phyloP scores from a whole-genome alignment of 192 early-diverging fungal genomes.

The Backusella tuberculispora region DNA sequence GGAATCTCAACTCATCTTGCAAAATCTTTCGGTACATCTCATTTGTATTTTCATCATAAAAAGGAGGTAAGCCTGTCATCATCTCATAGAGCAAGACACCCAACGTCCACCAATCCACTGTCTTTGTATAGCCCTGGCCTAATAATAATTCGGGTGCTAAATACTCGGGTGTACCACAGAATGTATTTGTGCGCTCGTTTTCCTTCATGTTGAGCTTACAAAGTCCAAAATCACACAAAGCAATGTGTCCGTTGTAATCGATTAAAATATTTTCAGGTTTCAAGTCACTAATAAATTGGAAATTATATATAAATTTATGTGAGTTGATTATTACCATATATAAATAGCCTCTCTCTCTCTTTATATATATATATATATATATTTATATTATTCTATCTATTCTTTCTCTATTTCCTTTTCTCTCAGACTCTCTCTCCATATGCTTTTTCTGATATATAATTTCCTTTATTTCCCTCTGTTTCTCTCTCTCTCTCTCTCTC shows the following conservation, averaged over 20 bases:
- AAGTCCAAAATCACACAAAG: slow-evolving; percentile 92
- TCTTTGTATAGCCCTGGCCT: slow-evolving; percentile 86
- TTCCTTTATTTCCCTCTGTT: background rate
- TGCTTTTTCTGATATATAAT: background rate
- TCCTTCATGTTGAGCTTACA: slow-evolving; percentile 95
- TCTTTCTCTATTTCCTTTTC: slow-evolving; percentile 29
- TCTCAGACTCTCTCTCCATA: slow-evolving; percentile 33
- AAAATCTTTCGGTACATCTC: slow-evolving; percentile 96
- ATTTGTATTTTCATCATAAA: slow-evolving; percentile 93
- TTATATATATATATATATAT: no score
- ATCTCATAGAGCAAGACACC: slow-evolving; percentile 91
- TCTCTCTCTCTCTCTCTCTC: no score
- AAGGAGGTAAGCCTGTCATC: slow-evolving; percentile 89
- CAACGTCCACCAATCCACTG: slow-evolving; percentile 98
- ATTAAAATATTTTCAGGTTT: slow-evolving; percentile 97
- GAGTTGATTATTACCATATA: no score
- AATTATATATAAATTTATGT: background rate
- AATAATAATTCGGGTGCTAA: slow-evolving; percentile 90
- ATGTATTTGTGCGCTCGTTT: slow-evolving; percentile 90
- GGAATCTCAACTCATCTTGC: slow-evolving; percentile 87
- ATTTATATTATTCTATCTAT: background rate
- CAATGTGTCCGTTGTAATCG: slow-evolving; percentile 94
- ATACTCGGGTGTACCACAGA: slow-evolving; percentile 99
- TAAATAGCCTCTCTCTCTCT: no score
- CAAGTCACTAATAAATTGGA: slow-evolving; percentile 64